Evolutionary conservation across 2,329 filamentous ascomycete genomes (phyloP).

Genomic region (Stylonectria norvegica): DNA sequence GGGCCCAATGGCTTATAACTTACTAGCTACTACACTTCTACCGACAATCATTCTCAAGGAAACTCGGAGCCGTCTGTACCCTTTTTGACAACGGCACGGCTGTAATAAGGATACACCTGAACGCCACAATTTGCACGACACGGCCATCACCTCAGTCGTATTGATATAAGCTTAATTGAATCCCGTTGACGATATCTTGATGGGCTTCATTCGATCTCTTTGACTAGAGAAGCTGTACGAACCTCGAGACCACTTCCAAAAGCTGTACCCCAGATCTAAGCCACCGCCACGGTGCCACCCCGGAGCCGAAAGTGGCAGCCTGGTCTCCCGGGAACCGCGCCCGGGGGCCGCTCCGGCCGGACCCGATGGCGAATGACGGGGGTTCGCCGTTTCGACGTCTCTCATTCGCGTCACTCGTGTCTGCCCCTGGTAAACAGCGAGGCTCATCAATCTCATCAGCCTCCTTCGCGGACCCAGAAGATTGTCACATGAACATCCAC

Average conservation of each 20-base stretch:
- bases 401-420: conserved; percentile 16
- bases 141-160: too few species aligned
- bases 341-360: conserved; percentile 8
- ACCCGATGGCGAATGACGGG: conserved; percentile 4
- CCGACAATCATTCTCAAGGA: too few species aligned
- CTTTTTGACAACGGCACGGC: too few species aligned
- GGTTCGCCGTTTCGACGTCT: conserved; percentile 7
- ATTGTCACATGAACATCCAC: conserved; percentile 10
- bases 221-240: too few species aligned
- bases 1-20: too few species aligned
- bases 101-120: too few species aligned
- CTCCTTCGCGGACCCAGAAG: background rate
- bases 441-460: background rate
- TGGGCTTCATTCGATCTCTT: too few species aligned
- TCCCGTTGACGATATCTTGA: too few species aligned
- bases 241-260: conserved; percentile 5
- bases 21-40: too few species aligned
- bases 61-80: too few species aligned
- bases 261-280: conserved; percentile 19
- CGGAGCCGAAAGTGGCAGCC: conserved; percentile 10
- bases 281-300: conserved; percentile 16
- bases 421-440: conserved; percentile 2
- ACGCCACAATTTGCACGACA: too few species aligned
- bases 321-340: background rate
- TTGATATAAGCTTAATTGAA: too few species aligned